These are phyloP conservation scores for Suillus subaureus DNA, from an alignment of 768 basidiomycete species.

Conservation along the genomic window DNA sequence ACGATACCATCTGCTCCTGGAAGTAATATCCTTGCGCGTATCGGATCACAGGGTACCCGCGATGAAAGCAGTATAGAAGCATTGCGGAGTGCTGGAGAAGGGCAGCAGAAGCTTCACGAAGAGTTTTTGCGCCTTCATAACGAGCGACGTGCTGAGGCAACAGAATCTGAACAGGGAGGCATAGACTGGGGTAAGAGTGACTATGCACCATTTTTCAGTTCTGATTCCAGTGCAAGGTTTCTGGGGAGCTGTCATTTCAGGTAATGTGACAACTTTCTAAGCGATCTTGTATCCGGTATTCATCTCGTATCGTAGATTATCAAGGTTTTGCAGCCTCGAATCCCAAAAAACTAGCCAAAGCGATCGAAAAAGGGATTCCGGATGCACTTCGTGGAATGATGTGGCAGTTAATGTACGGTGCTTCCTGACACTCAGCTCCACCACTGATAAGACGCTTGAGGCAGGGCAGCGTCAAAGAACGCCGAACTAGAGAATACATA, in stretches of 20 bases:
- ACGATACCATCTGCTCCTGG: constrained; percentile 48
- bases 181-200: constrained; percentile 77
- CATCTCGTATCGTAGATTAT: constrained; percentile 62
- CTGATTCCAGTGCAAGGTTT: constrained; percentile 59
- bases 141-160: constrained; percentile 47
- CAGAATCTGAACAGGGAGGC: constrained; percentile 39
- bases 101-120: constrained; percentile 72
- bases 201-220: not conserved
- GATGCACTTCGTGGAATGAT: constrained; percentile 88
- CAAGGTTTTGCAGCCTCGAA: constrained; percentile 80
- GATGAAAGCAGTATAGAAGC: constrained; percentile 41
- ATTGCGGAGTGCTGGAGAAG: constrained; percentile 57
- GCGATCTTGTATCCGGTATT: constrained; percentile 7
- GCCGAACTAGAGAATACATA: constrained; percentile 82
- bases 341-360: constrained; percentile 78
- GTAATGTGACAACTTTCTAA: constrained; percentile 37
- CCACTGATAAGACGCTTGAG: constrained; percentile 16
- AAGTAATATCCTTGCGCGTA: constrained; percentile 51
- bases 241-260: constrained; percentile 93
- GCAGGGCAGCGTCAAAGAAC: constrained; percentile 93
- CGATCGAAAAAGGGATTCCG: constrained; percentile 93
- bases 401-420: constrained; percentile 88
- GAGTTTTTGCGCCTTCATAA: constrained; percentile 72
- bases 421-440: constrained; percentile 8
- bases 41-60: constrained; percentile 49